These are phyloP conservation scores for Cerrena zonata DNA, from an alignment of 1,284 basidiomycete genomes.

Conservation along the genomic window DNA sequence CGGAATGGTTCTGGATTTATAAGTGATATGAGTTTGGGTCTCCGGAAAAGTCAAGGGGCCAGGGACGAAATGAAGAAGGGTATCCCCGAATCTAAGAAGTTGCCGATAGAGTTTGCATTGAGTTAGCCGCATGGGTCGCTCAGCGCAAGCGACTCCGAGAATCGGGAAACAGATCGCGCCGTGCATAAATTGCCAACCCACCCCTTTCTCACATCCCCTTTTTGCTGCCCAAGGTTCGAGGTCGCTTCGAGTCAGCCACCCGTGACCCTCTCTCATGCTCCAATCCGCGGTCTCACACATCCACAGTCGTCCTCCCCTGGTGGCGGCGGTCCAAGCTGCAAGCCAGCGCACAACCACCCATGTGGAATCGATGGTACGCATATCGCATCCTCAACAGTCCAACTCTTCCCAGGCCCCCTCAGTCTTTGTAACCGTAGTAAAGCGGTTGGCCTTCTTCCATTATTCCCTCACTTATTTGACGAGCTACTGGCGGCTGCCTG, in stretches of 20 bases:
- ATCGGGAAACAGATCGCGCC: slow-evolving; percentile 9
- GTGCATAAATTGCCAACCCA: not conserved
- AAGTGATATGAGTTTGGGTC: slow-evolving; percentile 2
- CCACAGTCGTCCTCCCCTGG: not conserved
- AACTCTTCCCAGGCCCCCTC: not conserved
- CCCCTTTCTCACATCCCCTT: not conserved
- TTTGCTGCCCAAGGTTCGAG: not conserved
- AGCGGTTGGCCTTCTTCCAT: not conserved
- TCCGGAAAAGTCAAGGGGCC: slow-evolving; percentile 13
- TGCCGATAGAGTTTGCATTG: slow-evolving; percentile 29
- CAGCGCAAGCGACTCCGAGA: slow-evolving; percentile 12
- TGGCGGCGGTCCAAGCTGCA: not conserved
- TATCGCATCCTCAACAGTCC: not conserved
- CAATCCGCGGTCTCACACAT: not conserved
- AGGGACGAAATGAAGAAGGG: slow-evolving; percentile 23
- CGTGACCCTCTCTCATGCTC: not conserved
- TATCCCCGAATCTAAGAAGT: slow-evolving; percentile 31
- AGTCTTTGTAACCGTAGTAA: not conserved
- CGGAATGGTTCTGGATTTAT: slow-evolving; percentile 2
- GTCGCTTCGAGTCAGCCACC: not conserved
- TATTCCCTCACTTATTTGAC: not conserved
- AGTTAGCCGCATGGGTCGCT: slow-evolving; percentile 15
- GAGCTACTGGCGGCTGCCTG: not conserved
- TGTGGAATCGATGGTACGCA: not conserved
- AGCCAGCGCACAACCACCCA: not conserved